Percentiles rank a stretch among this genome's conserved stretches.
These are phyloP conservation scores for Fusarium mexicanum DNA, from an alignment of 2,329 filamentous ascomycete genomes.

Conservation along the genomic window DNA sequence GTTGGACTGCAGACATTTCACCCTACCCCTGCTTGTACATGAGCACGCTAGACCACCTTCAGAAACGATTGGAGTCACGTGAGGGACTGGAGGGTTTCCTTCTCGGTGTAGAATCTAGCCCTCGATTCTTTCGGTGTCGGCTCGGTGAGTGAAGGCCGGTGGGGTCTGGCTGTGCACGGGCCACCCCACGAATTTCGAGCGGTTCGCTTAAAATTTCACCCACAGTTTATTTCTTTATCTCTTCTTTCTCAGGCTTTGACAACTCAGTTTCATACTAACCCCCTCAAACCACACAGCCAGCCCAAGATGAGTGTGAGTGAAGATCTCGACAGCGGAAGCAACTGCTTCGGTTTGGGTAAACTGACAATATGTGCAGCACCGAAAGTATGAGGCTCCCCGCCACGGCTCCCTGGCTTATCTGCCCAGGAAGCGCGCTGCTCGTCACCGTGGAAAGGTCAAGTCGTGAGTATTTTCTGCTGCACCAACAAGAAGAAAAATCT, in stretches of 20 bases:
- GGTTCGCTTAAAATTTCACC: constrained; percentile 53
- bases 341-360: constrained; percentile 42
- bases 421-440: constrained; percentile 90
- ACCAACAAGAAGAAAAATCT: neutral
- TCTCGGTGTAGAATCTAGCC: constrained; percentile 2
- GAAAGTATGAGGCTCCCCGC: constrained; percentile 83
- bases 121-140: constrained; percentile 4
- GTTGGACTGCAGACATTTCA: neutral
- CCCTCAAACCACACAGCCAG: constrained; percentile 51
- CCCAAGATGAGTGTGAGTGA: constrained; percentile 55
- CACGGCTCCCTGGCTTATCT: constrained; percentile 93
- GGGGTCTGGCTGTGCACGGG: constrained; percentile 30
- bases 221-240: constrained; percentile 48
- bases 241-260: constrained; percentile 49
- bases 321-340: constrained; percentile 21
- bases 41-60: neutral
- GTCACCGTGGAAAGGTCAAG: constrained; percentile 98
- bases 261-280: constrained; percentile 49
- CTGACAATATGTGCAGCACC: constrained; percentile 53
- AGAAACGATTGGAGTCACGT: neutral
- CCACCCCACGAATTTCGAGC: constrained; percentile 40
- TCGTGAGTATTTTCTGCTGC: constrained; percentile 70
- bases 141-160: constrained; percentile 13
- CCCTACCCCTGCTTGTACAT: neutral
- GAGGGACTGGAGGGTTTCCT: neutral